Conservation (phyloP, 306 rosid species). For the Hylodesmum podocarpum region DNA sequence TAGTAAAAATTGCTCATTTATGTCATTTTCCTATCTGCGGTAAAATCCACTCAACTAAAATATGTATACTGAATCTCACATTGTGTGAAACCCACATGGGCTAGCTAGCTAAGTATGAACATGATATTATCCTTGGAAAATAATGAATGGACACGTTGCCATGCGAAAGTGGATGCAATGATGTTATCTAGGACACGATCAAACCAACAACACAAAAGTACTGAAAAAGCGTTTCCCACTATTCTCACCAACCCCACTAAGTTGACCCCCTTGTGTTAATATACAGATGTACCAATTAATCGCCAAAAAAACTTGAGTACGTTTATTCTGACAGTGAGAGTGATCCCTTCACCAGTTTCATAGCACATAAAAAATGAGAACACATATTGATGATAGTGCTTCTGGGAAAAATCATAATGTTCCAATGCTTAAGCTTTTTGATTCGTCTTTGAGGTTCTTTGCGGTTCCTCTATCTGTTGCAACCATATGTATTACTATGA, state of each 20-base stretch:
- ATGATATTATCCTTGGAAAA: background rate
- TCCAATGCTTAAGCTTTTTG: constrained; percentile 55
- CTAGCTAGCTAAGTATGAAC: background rate
- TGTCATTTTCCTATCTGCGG: too few species aligned
- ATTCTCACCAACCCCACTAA: constrained; percentile 51
- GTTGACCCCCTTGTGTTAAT: background rate
- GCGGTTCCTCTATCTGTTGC: constrained; percentile 67
- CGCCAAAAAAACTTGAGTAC: background rate
- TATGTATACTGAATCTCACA: too few species aligned
- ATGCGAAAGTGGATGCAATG: constrained; percentile 35
- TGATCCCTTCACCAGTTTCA: background rate
- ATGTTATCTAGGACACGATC: background rate
- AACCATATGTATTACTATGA: constrained; percentile 70
- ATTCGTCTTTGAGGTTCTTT: constrained; percentile 57
- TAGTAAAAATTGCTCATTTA: too few species aligned
- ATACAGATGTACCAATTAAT: background rate
- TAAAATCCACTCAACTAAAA: too few species aligned
- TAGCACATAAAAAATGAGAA: constrained; percentile 33
- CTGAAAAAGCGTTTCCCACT: constrained; percentile 49
- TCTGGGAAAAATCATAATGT: constrained; percentile 6
- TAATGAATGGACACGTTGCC: background rate
- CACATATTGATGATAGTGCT: constrained; percentile 21
- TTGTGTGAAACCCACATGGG: background rate
- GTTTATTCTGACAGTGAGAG: background rate
- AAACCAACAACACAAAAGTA: constrained; percentile 14